Percentiles rank a stretch among this genome's conserved stretches.
These are phyloP conservation scores for Calonectria naviculata DNA, from an alignment of 2,329 filamentous ascomycete species.

Conservation along the genomic window DNA sequence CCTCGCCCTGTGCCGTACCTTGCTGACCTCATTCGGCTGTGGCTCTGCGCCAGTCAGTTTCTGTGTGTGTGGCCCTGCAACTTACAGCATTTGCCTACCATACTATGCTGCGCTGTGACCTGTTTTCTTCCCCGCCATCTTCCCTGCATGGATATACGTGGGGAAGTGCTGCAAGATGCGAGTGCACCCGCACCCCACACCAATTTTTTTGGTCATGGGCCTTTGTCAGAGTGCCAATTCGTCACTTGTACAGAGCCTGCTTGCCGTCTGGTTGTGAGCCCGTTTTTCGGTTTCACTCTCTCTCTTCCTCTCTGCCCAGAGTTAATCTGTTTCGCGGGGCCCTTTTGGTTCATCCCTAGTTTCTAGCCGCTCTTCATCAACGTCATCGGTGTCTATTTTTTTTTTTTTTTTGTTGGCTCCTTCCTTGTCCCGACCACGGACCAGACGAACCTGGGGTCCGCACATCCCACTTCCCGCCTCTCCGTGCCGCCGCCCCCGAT, in stretches of 20 bases:
- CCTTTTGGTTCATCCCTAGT: no score
- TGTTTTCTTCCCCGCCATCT: not conserved
- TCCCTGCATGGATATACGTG: slow-evolving; percentile 10
- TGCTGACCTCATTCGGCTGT: not conserved
- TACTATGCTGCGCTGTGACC: no score
- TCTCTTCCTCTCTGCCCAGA: not conserved
- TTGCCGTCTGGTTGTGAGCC: not conserved
- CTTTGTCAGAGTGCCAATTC: slow-evolving; percentile 24
- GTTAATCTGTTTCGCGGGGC: no score
- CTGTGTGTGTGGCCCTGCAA: not conserved
- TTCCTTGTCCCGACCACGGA: not conserved
- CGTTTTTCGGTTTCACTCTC: not conserved
- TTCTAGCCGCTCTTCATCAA: not conserved
- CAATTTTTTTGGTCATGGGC: slow-evolving; percentile 23
- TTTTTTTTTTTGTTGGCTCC: not conserved
- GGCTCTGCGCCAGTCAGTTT: no score
- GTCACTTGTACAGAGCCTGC: no score
- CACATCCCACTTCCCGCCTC: not conserved
- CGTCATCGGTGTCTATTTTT: not conserved
- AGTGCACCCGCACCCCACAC: slow-evolving; percentile 6
- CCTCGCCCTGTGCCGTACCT: not conserved
- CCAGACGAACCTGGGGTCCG: not conserved
- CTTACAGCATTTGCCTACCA: no score
- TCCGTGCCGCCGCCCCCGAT: slow-evolving; percentile 23
- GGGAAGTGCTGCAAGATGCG: slow-evolving; percentile 13